Evolutionary conservation across 2,329 filamentous ascomycete species (phyloP).

Genomic region (Neopestalotiopsis sp.): DNA sequence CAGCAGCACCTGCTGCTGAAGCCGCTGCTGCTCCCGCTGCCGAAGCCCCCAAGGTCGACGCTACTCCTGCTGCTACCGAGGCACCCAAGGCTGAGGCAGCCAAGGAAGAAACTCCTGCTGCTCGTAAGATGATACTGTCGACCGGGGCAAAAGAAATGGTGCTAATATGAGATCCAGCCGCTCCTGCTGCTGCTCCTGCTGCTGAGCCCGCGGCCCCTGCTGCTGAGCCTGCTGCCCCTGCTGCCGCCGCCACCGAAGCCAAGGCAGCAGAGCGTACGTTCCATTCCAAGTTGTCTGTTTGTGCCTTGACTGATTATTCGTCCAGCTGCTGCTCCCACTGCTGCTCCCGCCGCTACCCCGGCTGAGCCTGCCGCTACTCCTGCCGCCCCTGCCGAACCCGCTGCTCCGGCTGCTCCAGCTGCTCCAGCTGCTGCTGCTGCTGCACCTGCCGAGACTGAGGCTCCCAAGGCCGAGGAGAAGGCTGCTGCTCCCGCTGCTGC

Average conservation of each 20-base stretch:
- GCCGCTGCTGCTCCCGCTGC: conserved; percentile 23
- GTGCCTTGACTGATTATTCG: no score
- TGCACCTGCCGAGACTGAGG: conserved; percentile 7
- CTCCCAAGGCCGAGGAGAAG: conserved; percentile 17
- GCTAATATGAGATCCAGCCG: not conserved
- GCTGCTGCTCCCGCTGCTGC: conserved; percentile 9
- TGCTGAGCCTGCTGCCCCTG: conserved; percentile 6
- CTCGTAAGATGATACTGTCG: conserved; percentile 10
- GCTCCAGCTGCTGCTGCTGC: conserved; percentile 14
- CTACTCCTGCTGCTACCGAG: conserved; percentile 25
- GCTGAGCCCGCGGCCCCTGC: not conserved
- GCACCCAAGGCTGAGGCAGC: conserved; percentile 25
- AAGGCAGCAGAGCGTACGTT: not conserved
- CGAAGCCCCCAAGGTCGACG: conserved; percentile 17
- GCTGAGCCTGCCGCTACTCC: no score
- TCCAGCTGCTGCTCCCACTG: no score
- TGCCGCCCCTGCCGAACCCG: conserved; percentile 3
- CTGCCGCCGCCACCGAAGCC: conserved; percentile 10
- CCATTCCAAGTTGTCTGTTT: no score
- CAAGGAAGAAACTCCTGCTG: conserved; percentile 22
- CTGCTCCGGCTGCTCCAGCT: not conserved
- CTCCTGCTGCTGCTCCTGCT: conserved; percentile 1
- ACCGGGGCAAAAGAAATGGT: not conserved
- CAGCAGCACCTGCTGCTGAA: conserved; percentile 25
- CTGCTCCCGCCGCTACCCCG: no score